Percentiles rank a stretch among this genome's conserved stretches.
phyloP scores from a whole-genome alignment of 441 rosid genomes.

The Manihot esculenta region DNA sequence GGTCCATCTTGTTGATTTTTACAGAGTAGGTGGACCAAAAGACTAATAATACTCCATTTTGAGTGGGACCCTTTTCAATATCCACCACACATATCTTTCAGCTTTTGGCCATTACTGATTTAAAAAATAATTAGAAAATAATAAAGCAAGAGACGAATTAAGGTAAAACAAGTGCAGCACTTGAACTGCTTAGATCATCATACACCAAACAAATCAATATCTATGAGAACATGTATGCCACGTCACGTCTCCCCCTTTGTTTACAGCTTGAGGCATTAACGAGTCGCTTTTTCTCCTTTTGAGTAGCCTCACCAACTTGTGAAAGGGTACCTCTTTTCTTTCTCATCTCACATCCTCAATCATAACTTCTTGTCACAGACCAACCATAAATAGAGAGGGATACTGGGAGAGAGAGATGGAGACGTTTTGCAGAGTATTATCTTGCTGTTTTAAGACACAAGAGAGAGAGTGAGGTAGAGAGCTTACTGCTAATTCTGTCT shows the following conservation, averaged over 20 bases:
- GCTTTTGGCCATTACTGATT: neutral
- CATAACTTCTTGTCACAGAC: neutral
- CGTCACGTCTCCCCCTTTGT: slow-evolving; percentile 39
- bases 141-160: slow-evolving; percentile 2
- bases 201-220: slow-evolving; percentile 21
- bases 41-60: neutral
- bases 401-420: neutral
- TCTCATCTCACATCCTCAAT: neutral
- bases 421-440: neutral
- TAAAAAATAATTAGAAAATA: neutral
- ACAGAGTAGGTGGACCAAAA: slow-evolving; percentile 7
- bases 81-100: slow-evolving; percentile 12
- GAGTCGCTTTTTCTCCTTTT: slow-evolving; percentile 60
- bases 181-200: neutral
- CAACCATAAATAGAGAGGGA: neutral
- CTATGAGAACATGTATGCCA: slow-evolving; percentile 17
- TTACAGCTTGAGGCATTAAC: slow-evolving; percentile 40
- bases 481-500: neutral
- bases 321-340: slow-evolving; percentile 47
- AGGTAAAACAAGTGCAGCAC: neutral
- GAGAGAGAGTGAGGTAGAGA: neutral
- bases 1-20: neutral
- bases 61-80: slow-evolving; percentile 10
- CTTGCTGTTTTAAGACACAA: neutral
- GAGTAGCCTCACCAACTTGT: slow-evolving; percentile 40